A percentile compares a stretch with the other conserved stretches of the same genome.
Evolutionary conservation across 805 yeast genomes (phyloP).

Genomic region (Myxozyma melibiosi): DNA sequence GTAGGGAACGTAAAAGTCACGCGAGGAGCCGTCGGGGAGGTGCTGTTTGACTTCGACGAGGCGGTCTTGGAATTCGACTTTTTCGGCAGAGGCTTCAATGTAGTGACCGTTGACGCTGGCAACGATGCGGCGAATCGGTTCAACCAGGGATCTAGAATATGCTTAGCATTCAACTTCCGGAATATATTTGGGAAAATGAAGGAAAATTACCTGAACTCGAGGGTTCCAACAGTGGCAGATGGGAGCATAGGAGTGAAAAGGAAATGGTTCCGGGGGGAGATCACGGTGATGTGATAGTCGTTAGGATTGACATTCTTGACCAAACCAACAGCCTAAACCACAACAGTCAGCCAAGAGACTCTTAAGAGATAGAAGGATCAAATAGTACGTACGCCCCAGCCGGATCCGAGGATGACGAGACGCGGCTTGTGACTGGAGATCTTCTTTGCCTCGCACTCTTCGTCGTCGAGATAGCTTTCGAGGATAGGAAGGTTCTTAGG

Average conservation of each 20-base stretch:
- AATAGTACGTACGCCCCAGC: conserved; percentile 71
- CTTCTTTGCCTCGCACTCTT: conserved; percentile 49
- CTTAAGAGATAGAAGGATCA: not conserved
- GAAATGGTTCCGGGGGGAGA: conserved; percentile 91
- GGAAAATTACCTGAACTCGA: conserved; percentile 24
- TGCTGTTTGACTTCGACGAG: conserved; percentile 58
- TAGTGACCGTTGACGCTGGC: conserved; percentile 59
- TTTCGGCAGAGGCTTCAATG: conserved; percentile 63
- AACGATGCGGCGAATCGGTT: conserved; percentile 62
- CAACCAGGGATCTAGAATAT: conserved; percentile 59
- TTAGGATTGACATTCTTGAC: conserved; percentile 82
- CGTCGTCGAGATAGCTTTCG: conserved; percentile 57
- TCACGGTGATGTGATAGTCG: conserved; percentile 81
- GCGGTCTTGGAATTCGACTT: conserved; percentile 57
- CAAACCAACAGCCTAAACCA: conserved; percentile 60
- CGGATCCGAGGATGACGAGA: conserved; percentile 63
- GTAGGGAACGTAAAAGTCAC: conserved; percentile 65
- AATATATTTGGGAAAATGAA: conserved; percentile 50
- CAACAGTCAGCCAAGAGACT: not conserved
- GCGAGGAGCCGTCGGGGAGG: conserved; percentile 47
- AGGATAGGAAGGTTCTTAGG: conserved; percentile 71
- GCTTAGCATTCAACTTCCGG: conserved; percentile 56
- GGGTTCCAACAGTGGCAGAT: conserved; percentile 89
- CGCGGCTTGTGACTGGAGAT: conserved; percentile 25
- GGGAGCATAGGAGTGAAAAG: conserved; percentile 93